Percentiles rank a stretch among this genome's conserved stretches.
These are phyloP conservation scores for Nidularia pulvinata DNA, from an alignment of 768 basidiomycete species.

Conservation along the genomic window DNA sequence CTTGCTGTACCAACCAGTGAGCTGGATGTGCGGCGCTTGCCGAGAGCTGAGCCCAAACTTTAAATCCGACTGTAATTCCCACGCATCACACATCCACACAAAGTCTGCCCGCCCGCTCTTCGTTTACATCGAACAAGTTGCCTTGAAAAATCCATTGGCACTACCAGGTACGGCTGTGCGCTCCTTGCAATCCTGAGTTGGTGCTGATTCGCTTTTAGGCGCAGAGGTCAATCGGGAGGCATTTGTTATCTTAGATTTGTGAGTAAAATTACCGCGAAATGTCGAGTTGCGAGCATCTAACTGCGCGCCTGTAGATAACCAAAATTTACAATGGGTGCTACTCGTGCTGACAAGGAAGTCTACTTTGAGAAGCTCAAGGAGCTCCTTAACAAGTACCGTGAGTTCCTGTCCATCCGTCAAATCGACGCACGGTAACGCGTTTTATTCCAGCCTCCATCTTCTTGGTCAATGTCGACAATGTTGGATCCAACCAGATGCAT, in stretches of 20 bases:
- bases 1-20: too few relatives aligned
- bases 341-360: constrained; percentile 84
- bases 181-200: neutral
- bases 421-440: constrained; percentile 4
- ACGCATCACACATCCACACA: constrained; percentile 32
- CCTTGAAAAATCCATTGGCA: constrained; percentile 98
- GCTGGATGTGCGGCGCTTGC: constrained; percentile 8
- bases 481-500: constrained; percentile 99
- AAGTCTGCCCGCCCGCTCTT: constrained; percentile 16
- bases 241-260: constrained; percentile 34
- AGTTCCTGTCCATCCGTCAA: constrained; percentile 26
- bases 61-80: constrained; percentile 22
- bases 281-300: too few relatives aligned
- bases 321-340: constrained; percentile 80
- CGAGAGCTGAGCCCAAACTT: constrained; percentile 27
- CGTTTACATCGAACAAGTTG: constrained; percentile 37
- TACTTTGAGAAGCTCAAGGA: constrained; percentile 97
- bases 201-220: constrained; percentile 10
- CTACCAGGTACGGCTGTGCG: constrained; percentile 51
- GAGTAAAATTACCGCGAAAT: neutral
- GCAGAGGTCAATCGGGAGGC: constrained; percentile 96
- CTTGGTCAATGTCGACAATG: constrained; percentile 99
- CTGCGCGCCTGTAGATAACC: neutral
- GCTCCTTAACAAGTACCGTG: constrained; percentile 88
- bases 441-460: constrained; percentile 86